Conservation (phyloP, 345 rosid species). For the Salix koriyanagi region DNA sequence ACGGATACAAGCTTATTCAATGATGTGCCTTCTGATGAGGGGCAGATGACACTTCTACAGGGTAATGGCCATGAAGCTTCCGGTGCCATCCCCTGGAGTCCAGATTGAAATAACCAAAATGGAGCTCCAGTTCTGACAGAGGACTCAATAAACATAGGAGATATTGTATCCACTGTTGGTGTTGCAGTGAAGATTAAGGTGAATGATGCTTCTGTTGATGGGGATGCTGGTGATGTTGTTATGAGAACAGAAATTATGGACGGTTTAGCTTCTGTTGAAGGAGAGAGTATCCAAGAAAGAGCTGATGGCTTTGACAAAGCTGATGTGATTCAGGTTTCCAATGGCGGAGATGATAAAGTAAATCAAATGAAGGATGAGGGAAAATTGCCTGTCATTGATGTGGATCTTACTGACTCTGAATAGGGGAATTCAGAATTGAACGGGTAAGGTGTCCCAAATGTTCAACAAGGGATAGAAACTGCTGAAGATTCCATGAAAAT, state of each 20-base stretch:
- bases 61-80: too few species aligned
- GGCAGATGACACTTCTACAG: neutral
- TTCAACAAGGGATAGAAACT: neutral
- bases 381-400: neutral
- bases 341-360: neutral
- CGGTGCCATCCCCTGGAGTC: too few species aligned
- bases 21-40: conserved; percentile 1
- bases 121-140: neutral
- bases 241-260: conserved; percentile 4
- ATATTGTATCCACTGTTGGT: neutral
- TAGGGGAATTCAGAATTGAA: neutral
- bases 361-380: conserved; percentile 6
- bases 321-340: conserved; percentile 25
- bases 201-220: conserved; percentile 23
- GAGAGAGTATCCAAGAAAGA: conserved; percentile 17
- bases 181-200: conserved; percentile 2
- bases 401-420: neutral
- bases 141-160: neutral
- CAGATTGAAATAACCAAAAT: neutral
- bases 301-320: conserved; percentile 12
- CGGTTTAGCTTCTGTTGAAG: conserved; percentile 12
- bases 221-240: conserved; percentile 9
- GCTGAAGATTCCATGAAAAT: neutral
- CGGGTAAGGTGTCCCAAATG: neutral
- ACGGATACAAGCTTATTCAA: conserved; percentile 15